phyloP scores from a whole-genome alignment of 2,329 filamentous ascomycete genomes.

The Colletotrichum horii region DNA sequence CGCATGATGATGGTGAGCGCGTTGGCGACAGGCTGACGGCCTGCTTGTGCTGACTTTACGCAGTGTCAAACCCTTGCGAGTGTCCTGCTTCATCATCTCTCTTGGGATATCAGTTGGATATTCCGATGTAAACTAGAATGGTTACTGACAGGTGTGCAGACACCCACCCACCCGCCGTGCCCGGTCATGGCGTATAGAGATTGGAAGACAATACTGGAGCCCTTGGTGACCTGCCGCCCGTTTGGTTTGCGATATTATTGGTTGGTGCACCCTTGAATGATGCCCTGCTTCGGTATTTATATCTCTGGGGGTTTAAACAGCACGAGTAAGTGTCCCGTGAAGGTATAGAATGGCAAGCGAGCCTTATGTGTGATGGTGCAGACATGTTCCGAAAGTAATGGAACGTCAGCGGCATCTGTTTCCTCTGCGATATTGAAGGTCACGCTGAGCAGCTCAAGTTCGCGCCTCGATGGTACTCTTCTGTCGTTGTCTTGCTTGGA shows the following conservation, averaged over 20 bases:
- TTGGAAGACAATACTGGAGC: neutral
- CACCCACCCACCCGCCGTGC: too few species aligned
- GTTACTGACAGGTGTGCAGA: neutral
- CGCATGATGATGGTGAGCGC: neutral
- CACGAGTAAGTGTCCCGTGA: neutral
- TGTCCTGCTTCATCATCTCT: neutral
- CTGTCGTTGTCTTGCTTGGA: neutral
- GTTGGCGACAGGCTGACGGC: neutral
- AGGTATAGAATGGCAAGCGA: neutral
- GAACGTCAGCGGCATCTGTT: too few species aligned
- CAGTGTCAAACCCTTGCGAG: rapidly evolving
- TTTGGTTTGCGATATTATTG: neutral
- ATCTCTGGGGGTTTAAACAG: neutral
- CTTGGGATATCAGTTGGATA: neutral
- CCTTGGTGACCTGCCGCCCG: neutral
- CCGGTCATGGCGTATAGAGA: neutral
- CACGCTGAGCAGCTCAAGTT: neutral
- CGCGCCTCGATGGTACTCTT: neutral
- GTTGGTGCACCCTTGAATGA: rapidly evolving
- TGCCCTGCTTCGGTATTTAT: neutral
- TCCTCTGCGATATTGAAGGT: neutral
- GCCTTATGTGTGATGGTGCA: rapidly evolving
- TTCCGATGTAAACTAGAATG: neutral
- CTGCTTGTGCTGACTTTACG: rapidly evolving
- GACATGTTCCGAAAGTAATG: too few species aligned